Evolutionary conservation across 768 basidiomycete species (phyloP).

Genomic region (Hygrophorus russula): DNA sequence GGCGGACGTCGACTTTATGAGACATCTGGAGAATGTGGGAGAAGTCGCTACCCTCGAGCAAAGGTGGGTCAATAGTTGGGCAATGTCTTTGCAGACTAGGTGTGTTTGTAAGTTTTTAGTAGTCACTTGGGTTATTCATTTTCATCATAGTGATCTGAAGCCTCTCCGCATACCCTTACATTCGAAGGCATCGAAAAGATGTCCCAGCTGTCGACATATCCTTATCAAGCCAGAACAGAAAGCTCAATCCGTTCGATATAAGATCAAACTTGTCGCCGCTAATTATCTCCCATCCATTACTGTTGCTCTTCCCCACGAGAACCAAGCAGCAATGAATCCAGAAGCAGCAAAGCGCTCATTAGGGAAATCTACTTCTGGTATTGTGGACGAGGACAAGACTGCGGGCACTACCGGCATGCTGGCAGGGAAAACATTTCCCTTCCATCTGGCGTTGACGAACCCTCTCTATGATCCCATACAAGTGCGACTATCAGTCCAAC

Average conservation of each 20-base stretch:
- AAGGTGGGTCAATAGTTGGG: constrained; percentile 78
- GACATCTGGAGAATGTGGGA: constrained; percentile 45
- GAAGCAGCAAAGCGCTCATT: constrained; percentile 32
- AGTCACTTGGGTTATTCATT: constrained; percentile 1
- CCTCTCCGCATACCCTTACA: constrained; percentile 88
- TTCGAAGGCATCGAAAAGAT: constrained; percentile 92
- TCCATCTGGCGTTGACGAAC: constrained; percentile 87
- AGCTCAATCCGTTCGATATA: constrained; percentile 86
- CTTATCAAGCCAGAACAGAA: constrained; percentile 98
- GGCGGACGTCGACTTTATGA: constrained; percentile 60
- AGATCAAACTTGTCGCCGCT: constrained; percentile 94
- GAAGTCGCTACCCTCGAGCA: constrained; percentile 67
- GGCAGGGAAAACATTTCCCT: constrained; percentile 75
- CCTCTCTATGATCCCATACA: constrained; percentile 94
- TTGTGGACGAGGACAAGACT: constrained; percentile 29
- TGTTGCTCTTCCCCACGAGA: constrained; percentile 52
- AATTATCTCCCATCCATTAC: constrained; percentile 88
- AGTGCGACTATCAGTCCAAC: constrained; percentile 75
- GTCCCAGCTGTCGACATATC: constrained; percentile 88
- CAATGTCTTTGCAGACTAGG: constrained; percentile 50
- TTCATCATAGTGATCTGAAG: constrained; percentile 56
- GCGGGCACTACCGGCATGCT: constrained; percentile 34
- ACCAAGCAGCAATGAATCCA: constrained; percentile 24
- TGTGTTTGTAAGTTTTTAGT: constrained; percentile 23
- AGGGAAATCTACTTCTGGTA: constrained; percentile 25